Percentiles rank a stretch among this genome's conserved stretches.
These are phyloP conservation scores for Lathyrus oleraceus DNA, from an alignment of 306 rosid species.

Conservation along the genomic window DNA sequence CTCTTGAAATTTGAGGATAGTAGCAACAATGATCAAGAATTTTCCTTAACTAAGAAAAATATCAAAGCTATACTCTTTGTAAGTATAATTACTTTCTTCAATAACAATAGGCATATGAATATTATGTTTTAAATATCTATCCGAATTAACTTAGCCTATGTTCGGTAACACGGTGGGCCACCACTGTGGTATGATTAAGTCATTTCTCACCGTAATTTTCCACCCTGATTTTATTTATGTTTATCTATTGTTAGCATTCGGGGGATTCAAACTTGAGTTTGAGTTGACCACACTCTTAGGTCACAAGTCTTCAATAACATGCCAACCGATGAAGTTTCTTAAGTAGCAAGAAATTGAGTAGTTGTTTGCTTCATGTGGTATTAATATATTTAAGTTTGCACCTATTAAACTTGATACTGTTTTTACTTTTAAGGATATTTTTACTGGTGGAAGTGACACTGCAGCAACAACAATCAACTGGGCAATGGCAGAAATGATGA, in stretches of 20 bases:
- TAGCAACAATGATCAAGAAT: not conserved
- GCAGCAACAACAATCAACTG: slow-evolving; percentile 19
- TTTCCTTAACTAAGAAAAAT: slow-evolving; percentile 3
- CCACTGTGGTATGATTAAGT: too few species aligned
- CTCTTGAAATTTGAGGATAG: slow-evolving; percentile 32
- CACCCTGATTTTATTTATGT: too few species aligned
- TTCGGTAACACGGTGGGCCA: too few species aligned
- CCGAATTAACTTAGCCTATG: too few species aligned
- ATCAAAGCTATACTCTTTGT: slow-evolving; percentile 35
- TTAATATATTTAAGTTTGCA: not conserved
- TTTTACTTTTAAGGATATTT: not conserved
- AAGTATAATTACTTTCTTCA: slow-evolving; percentile 1
- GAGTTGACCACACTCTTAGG: too few species aligned
- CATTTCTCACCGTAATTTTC: too few species aligned
- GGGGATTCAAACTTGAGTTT: too few species aligned
- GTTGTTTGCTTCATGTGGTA: not conserved
- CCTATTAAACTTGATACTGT: not conserved
- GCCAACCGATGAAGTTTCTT: too few species aligned
- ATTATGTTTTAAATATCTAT: not conserved
- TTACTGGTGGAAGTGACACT: slow-evolving; percentile 15
- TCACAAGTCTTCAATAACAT: too few species aligned
- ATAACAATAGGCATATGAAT: not conserved
- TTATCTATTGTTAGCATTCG: too few species aligned
- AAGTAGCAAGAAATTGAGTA: not conserved
- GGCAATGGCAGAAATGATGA: slow-evolving; percentile 30